phyloP scores from a whole-genome alignment of 2,329 filamentous ascomycete species.

The Epicoccum sorghinum region DNA sequence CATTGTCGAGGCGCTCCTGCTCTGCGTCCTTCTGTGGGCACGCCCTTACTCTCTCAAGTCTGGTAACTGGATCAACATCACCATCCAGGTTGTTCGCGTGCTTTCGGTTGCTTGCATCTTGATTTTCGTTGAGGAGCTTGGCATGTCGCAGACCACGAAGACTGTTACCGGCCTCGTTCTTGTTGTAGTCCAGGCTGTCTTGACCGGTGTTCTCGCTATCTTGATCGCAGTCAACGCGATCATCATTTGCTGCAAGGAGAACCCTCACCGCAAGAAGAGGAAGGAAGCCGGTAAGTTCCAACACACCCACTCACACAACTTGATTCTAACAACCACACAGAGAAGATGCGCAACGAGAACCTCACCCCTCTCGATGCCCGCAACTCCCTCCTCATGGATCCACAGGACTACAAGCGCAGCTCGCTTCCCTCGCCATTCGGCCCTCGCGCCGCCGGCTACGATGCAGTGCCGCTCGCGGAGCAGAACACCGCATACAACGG shows the following conservation, averaged over 20 bases:
- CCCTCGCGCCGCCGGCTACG: conserved; percentile 41
- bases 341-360: conserved; percentile 80
- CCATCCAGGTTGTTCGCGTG: conserved; percentile 87
- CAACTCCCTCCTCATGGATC: conserved; percentile 81
- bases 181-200: conserved; percentile 84
- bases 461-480: conserved; percentile 45
- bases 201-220: conserved; percentile 83
- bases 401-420: conserved; percentile 53
- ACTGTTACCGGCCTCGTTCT: conserved; percentile 92
- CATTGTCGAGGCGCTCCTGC: conserved; percentile 78
- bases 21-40: conserved; percentile 79
- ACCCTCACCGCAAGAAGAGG: conserved; percentile 85
- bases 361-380: conserved; percentile 87
- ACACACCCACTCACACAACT: not conserved
- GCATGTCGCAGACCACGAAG: conserved; percentile 87
- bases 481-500: conserved; percentile 40
- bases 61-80: conserved; percentile 90
- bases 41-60: conserved; percentile 87
- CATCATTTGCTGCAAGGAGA: conserved; percentile 80
- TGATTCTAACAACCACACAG: conserved; percentile 54
- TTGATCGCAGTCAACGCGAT: conserved; percentile 89
- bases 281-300: conserved; percentile 81
- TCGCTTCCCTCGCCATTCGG: conserved; percentile 40
- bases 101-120: conserved; percentile 88
- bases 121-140: conserved; percentile 91